These are phyloP conservation scores for Hyphopichia burtonii DNA, from an alignment of 1,139 yeast species.

Conservation along the genomic window DNA sequence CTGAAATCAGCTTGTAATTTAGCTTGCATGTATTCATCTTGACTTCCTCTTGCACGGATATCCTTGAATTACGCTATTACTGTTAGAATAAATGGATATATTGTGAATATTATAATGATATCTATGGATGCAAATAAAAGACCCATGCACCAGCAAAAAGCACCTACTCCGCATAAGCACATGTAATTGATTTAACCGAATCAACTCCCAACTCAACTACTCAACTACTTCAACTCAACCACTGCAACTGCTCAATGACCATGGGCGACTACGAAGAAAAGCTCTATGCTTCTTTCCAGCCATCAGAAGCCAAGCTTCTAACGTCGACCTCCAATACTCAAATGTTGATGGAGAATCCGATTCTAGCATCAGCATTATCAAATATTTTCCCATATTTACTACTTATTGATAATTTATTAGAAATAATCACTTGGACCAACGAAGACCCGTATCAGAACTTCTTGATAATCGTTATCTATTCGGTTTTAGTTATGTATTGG, in stretches of 20 bases:
- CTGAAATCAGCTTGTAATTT: no score
- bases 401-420: constrained; percentile 43
- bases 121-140: no score
- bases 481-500: constrained; percentile 49
- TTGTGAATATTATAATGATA: no score
- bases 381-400: constrained; percentile 50
- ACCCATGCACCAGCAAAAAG: no score
- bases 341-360: constrained; percentile 43
- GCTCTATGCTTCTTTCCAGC: constrained; percentile 33
- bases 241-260: no score
- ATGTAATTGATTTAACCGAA: not conserved
- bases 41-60: no score
- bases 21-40: no score
- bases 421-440: constrained; percentile 56
- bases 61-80: no score
- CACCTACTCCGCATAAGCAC: no score
- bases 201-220: no score
- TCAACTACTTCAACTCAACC: no score
- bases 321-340: constrained; percentile 26
- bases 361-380: constrained; percentile 45
- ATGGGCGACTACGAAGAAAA: constrained; percentile 16
- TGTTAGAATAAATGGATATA: no score
- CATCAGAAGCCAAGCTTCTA: constrained; percentile 32
- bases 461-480: constrained; percentile 38
- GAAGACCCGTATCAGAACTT: constrained; percentile 50